Base-by-base conservation (phyloP, 495 filamentous ascomycete species). In the Penicillium subrubescens region DNA sequence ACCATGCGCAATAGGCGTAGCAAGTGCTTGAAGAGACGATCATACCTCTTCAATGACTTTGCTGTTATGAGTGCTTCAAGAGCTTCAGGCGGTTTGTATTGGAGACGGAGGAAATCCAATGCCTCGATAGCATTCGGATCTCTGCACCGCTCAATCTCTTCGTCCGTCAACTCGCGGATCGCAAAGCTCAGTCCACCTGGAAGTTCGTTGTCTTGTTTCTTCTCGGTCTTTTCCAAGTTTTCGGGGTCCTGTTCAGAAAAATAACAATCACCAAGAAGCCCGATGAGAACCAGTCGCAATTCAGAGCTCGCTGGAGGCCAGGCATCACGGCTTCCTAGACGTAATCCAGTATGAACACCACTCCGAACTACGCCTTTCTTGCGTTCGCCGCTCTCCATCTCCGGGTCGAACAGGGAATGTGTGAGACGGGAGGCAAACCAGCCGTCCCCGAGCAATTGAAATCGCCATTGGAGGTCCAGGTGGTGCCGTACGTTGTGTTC, bases 231-330 rank as follows among this genome's bases (percentile, higher is more conserved):
- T 8, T 69, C 69, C 12, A 65, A 61, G 17, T 35, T 51, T 1
- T 72, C 69, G 1, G 64, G 52, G 10, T 68, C 61, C 31, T 66
- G 57, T 53, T 73, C 57, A 63, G 74, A 63, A 71, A 77, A 69
- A 63, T 92, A 92, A 63, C 87, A 90, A 63, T 97, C 94, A 3
- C 85, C 86, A 14, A 99, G 81, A 14, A 97, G 83, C 0, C 92
- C 94, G 83, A 93, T 96, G 43, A 99, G 81, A 15, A 92, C 92
- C 3, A 97, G 82, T 1, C 92, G 87, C 33, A 99, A 79, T 69
- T 99, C 95, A 6, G 93, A 97, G 73, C 91, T 95, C 35, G 93
- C 92, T 8, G 95, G 94, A 27, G 94, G 94, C 95, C 94, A 97
- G 29, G 83, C 91, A 52, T 90, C 86, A 61, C 92, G 84, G 19